Base-by-base conservation (phyloP, 257 asterid species). In the Scutellaria baicalensis region DNA sequence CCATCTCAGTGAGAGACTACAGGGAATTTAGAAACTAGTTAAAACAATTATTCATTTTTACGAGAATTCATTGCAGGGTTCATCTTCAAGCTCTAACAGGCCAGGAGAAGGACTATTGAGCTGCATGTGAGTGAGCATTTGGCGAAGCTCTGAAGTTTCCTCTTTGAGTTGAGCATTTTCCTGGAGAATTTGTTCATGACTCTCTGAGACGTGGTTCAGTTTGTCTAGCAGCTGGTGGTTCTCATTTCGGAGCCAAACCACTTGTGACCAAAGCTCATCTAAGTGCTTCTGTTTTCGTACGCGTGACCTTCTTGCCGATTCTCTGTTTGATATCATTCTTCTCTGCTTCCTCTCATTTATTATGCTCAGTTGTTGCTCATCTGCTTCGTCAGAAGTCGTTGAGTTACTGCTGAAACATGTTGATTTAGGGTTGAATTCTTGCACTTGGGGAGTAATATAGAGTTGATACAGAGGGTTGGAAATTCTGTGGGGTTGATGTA, bases 231-330 rank as follows among this genome's bases (percentile, higher is more conserved):
- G 90, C 14, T 81, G 85, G 27, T 83, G 92, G 42, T 93, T 93
- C 88, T 93, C 97, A 31, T 84, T 85, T 4, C 89, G 75, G 36
- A 93, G 89, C 85, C 90, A 85, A 4, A 86, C 72, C 6, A 93
- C 90, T 66, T 86, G 98, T 7, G 98, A 83, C 95, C 97, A 85
- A 1, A 93, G 97, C 87, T 88, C 98, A 23, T 87, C 92, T 40
- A 93, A 71, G 27, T 90, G 98, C 75, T 69, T 90, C 55, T 88
- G 97, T 82, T 89, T 92, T 39, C 98, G 91, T 93, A 93, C 84
- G 5, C 98, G 91, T 2, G 97, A 90, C 35, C 98, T 44, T 11
- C 96, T 63, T 3, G 98, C 98, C 0, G 98, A 93, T 58, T 93
- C 98, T 50, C 98, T 63, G 78, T 93, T 93, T 0, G 98, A 93